Conservation (phyloP, 805 yeast genomes). For the Metschnikowia peoriensis region DNA sequence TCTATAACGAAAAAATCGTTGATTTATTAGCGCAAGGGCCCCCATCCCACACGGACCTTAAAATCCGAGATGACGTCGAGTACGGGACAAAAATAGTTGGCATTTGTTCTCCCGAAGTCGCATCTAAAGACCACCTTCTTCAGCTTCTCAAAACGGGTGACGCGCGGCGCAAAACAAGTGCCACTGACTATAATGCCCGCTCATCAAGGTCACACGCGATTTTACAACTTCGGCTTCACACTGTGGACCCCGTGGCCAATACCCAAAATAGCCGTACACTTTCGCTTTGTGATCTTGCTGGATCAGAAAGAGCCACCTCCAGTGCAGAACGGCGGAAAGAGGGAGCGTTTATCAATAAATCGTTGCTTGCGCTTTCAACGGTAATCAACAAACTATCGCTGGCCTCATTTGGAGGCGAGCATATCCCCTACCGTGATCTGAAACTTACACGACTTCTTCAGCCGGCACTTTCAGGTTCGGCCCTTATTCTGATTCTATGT, state of each 20-base stretch:
- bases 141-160: slow-evolving; percentile 68
- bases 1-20: slow-evolving; percentile 81
- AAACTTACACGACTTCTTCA: slow-evolving; percentile 86
- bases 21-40: slow-evolving; percentile 43
- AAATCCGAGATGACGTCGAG: slow-evolving; percentile 71
- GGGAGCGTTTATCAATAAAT: slow-evolving; percentile 90
- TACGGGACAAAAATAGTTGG: slow-evolving; percentile 78
- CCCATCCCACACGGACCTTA: slow-evolving; percentile 50
- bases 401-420: slow-evolving; percentile 38
- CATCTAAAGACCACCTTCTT: slow-evolving; percentile 58
- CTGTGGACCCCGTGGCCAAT: slow-evolving; percentile 40
- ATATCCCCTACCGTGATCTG: slow-evolving; percentile 91
- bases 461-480: slow-evolving; percentile 86
- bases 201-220: slow-evolving; percentile 93
- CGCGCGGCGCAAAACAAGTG: slow-evolving; percentile 70
- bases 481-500: slow-evolving; percentile 81
- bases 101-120: slow-evolving; percentile 59
- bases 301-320: slow-evolving; percentile 78
- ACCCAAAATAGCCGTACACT: slow-evolving; percentile 54
- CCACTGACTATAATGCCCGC: slow-evolving; percentile 84
- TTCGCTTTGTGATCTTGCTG: slow-evolving; percentile 92
- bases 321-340: slow-evolving; percentile 84
- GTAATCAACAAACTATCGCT: slow-evolving; percentile 79
- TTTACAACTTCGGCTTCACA: slow-evolving; percentile 60
- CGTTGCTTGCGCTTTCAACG: slow-evolving; percentile 83